Percentiles rank a stretch among this genome's conserved stretches.
Evolutionary conservation across 2,329 filamentous ascomycete genomes (phyloP).

Genomic region (Scedosporium apiospermum): DNA sequence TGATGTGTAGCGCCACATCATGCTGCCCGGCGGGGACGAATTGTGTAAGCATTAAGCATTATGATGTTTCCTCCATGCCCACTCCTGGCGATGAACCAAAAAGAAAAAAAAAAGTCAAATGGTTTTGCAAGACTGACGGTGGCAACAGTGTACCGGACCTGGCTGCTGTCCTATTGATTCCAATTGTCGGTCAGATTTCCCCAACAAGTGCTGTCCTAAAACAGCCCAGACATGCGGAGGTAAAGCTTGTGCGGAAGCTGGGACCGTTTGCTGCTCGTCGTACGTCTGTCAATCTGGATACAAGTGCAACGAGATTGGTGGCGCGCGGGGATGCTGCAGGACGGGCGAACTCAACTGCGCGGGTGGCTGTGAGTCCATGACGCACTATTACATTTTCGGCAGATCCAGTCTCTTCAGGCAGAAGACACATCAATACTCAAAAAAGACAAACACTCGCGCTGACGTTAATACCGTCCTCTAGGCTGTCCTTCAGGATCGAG

Average conservation of each 20-base stretch:
- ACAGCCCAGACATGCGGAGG: not conserved
- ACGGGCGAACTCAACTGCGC: not conserved
- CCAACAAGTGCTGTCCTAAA: not conserved
- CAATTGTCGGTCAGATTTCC: not conserved
- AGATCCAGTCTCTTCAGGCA: not conserved
- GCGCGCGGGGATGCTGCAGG: not conserved
- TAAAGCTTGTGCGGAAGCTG: not conserved
- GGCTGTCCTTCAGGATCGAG: not conserved
- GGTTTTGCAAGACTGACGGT: not conserved
- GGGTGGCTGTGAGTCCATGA: not conserved
- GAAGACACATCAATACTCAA: too few species aligned
- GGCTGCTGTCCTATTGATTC: not conserved
- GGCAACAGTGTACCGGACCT: not conserved
- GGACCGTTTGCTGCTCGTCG: not conserved
- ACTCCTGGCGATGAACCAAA: too few species aligned
- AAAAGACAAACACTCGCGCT: not conserved
- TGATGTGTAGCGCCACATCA: not conserved
- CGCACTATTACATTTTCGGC: not conserved
- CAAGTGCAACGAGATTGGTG: not conserved
- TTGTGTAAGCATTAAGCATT: not conserved
- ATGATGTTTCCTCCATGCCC: too few species aligned
- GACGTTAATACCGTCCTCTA: not conserved
- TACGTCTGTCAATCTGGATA: not conserved
- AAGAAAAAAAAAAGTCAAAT: too few species aligned
- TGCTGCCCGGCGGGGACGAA: not conserved